Conservation (phyloP, 768 basidiomycete species). For the Mycena galopus region DNA sequence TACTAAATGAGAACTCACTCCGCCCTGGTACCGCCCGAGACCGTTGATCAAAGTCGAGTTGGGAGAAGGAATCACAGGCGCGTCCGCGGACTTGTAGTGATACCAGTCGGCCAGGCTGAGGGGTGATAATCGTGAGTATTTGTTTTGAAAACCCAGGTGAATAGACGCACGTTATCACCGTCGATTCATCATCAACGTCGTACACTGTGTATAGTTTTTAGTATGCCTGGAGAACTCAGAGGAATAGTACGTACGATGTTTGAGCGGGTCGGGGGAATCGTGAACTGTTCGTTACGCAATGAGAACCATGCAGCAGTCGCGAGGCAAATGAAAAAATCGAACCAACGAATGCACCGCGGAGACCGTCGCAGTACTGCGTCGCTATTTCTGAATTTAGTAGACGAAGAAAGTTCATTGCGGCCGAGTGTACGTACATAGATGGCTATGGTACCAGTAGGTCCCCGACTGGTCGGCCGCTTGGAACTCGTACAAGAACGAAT, state of each 20-base stretch:
- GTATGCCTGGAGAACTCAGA: not conserved
- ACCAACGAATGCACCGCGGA: slow-evolving; percentile 60
- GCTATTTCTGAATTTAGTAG: slow-evolving; percentile 54
- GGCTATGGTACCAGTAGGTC: slow-evolving; percentile 57
- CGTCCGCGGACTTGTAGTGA: slow-evolving; percentile 21
- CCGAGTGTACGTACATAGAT: slow-evolving; percentile 44
- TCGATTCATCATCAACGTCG: slow-evolving; percentile 60
- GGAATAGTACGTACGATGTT: slow-evolving; percentile 35
- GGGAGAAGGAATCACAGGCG: slow-evolving; percentile 45
- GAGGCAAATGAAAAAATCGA: not conserved
- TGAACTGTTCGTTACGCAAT: no score
- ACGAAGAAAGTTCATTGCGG: no score
- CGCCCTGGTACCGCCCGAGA: slow-evolving; percentile 57
- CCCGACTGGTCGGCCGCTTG: slow-evolving; percentile 52
- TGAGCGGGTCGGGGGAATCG: slow-evolving; percentile 54
- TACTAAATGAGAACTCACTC: slow-evolving; percentile 35
- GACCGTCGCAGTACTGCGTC: slow-evolving; percentile 69
- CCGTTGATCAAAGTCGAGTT: slow-evolving; percentile 55
- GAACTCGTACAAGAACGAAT: slow-evolving; percentile 49
- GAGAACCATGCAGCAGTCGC: no score
- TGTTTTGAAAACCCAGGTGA: no score
- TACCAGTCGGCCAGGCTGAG: slow-evolving; percentile 61
- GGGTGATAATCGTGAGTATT: no score
- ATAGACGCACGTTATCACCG: no score
- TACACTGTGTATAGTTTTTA: slow-evolving; percentile 36